These are phyloP conservation scores for Neopestalotiopsis sp. DNA, from an alignment of 2,329 filamentous ascomycete genomes.

Conservation along the genomic window DNA sequence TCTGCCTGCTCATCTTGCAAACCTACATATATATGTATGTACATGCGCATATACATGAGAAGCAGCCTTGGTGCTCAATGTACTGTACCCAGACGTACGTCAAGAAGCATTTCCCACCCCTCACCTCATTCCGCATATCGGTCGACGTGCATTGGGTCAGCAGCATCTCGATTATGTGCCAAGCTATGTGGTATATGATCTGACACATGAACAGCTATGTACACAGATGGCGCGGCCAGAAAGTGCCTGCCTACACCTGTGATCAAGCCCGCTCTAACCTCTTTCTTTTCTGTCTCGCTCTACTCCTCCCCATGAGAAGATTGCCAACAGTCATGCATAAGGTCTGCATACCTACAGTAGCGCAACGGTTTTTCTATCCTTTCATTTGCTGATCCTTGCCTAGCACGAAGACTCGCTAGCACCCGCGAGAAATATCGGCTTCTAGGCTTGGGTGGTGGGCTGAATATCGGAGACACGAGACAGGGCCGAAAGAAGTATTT, in stretches of 20 bases:
- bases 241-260: not conserved
- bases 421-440: not conserved
- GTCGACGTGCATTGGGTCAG: not conserved
- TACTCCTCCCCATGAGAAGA: not conserved
- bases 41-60: not conserved
- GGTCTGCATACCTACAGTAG: not conserved
- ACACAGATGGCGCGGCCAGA: not conserved
- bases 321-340: not conserved
- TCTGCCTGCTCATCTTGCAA: not conserved
- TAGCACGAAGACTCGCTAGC: not conserved
- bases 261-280: not conserved
- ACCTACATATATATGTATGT: not conserved
- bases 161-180: conserved; percentile 1
- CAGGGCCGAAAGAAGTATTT: not conserved
- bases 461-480: not conserved
- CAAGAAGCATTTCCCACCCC: not conserved
- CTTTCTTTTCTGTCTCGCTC: not conserved
- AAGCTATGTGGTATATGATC: not conserved
- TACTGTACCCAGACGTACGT: no score
- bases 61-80: not conserved
- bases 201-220: conserved; percentile 1
- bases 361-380: not conserved
- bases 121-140: not conserved
- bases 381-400: not conserved
- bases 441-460: not conserved